Conservation (phyloP, 2,329 filamentous ascomycete genomes). For the Botrytis sinoallii region DNA sequence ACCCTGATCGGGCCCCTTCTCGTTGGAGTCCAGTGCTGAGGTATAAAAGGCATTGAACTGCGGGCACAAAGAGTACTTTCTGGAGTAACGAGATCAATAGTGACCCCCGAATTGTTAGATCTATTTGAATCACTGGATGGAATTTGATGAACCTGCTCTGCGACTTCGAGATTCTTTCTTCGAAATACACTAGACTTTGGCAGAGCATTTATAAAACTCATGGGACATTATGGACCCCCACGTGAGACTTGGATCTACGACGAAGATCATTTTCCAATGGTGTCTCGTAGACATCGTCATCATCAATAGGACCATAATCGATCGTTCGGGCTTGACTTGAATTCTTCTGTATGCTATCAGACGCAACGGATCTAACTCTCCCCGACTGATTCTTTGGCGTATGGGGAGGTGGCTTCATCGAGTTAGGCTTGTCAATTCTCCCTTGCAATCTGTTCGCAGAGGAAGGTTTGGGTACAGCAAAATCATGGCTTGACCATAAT, state of each 20-base stretch:
- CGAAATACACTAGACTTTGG: neutral
- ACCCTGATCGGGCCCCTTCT: neutral
- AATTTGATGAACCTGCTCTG: neutral
- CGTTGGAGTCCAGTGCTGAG: neutral
- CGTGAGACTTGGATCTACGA: neutral
- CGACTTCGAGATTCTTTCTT: neutral
- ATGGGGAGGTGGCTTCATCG: neutral
- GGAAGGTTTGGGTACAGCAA: neutral
- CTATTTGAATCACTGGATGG: neutral
- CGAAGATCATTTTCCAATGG: neutral
- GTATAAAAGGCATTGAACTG: neutral
- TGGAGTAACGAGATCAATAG: conserved; percentile 6
- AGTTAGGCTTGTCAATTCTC: neutral
- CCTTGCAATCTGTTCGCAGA: neutral
- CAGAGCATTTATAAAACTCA: neutral
- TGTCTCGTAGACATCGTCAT: neutral
- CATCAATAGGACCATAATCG: neutral
- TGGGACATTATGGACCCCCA: neutral
- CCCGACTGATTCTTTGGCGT: conserved; percentile 6
- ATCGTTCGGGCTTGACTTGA: neutral
- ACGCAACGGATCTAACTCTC: neutral
- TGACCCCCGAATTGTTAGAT: neutral
- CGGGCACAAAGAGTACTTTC: neutral
- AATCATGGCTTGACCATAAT: neutral
- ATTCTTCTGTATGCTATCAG: neutral